Evolutionary conservation across 148 eudicot genomes (phyloP), one percentile per base, ranked within the genome.

Genomic region (Cornus controversa): DNA sequence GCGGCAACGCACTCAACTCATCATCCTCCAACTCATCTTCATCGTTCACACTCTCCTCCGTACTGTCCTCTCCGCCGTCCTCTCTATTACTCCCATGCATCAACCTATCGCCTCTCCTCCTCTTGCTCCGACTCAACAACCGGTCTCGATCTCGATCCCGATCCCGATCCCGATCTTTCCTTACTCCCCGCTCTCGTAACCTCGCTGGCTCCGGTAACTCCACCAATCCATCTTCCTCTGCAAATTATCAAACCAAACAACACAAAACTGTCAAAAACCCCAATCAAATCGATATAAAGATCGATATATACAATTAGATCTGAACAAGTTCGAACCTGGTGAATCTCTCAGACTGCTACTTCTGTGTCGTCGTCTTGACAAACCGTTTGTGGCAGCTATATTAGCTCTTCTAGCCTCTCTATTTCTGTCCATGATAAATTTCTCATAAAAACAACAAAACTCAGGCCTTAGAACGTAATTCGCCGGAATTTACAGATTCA

Each of bases 31-130:
- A 93, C 0, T 91, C 91, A 0, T 89, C 94, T 0, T 94, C 97
- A 8, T 91, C 97, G 78, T 89, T 88, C 42, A 87, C 87, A 67
- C 95, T 92, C 68, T 89, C 98, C 20, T 93, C 98, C 2, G 98
- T 91, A 73, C 86, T 93, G 11, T 89, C 93, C 40, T 91, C 93
- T 0, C 79, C 87, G 10, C 83, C 89, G 42, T 85, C 89, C 27
- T 81, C 82, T 45, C 85, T 79, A 57, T 66, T 72, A 57, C 78
- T 80, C 34, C 34, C 34, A 80, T 77, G 86, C 64, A 82, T 73
- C 82, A 84, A 79, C 77, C 90, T 91, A 27, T 88, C 94, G 9
- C 73, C 84, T 62, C 92, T 72, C 73, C 92, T 77, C 75, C 91
- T 71, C 77, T 85, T 90, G 67, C 70, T 88, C 86, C 92, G 78